Evolutionary conservation across 495 filamentous ascomycete genomes (phyloP).

Genomic region (Aspergillus bridgeri): DNA sequence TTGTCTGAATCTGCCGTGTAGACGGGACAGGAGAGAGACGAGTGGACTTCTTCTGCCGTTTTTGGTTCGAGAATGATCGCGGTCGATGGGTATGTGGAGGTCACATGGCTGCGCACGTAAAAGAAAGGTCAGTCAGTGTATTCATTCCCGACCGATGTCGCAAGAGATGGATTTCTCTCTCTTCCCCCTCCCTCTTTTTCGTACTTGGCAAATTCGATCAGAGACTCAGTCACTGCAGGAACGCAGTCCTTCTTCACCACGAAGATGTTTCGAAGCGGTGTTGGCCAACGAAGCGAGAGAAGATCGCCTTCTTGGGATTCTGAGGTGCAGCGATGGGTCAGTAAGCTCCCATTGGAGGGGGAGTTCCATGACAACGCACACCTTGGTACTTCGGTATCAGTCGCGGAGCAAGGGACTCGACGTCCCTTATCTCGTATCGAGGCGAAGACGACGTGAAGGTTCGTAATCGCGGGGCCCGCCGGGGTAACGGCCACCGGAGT

Average conservation of each 20-base stretch:
- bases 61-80: slow-evolving; percentile 79
- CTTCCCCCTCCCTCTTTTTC: slow-evolving; percentile 2
- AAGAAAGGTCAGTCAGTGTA: slow-evolving; percentile 10
- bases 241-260: slow-evolving; percentile 82
- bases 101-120: slow-evolving; percentile 57
- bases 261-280: slow-evolving; percentile 84
- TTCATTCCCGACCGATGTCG: not conserved
- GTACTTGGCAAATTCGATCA: slow-evolving; percentile 74
- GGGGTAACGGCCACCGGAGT: not conserved
- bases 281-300: slow-evolving; percentile 82
- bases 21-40: slow-evolving; percentile 71
- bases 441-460: slow-evolving; percentile 40
- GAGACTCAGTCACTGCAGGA: slow-evolving; percentile 63
- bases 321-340: slow-evolving; percentile 19
- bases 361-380: slow-evolving; percentile 26
- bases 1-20: slow-evolving; percentile 49
- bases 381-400: slow-evolving; percentile 51
- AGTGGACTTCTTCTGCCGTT: slow-evolving; percentile 69
- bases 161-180: no score
- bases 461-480: slow-evolving; percentile 12
- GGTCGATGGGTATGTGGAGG: slow-evolving; percentile 72
- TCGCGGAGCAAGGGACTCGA: slow-evolving; percentile 39
- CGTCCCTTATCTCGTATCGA: slow-evolving; percentile 40
- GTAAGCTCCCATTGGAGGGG: not conserved
- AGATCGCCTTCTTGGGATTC: slow-evolving; percentile 59